phyloP scores from a whole-genome alignment of 2,329 filamentous ascomycete genomes.

The Pseudogymnoascus sp. region DNA sequence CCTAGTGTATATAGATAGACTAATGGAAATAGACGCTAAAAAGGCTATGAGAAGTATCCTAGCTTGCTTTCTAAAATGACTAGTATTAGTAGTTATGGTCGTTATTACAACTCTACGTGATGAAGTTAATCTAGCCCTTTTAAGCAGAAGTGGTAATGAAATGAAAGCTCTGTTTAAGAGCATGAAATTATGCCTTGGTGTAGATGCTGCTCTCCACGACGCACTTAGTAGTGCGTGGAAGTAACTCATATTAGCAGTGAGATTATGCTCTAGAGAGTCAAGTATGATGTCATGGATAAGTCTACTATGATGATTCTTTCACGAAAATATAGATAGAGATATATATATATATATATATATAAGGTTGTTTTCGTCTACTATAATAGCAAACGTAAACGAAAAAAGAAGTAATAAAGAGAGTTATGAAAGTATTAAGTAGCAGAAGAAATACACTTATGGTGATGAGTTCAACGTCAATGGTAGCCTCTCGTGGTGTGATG shows the following conservation, averaged over 20 bases:
- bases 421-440: not conserved
- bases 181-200: not conserved
- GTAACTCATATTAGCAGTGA: not conserved
- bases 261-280: no score
- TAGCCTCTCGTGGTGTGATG: not conserved
- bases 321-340: no score
- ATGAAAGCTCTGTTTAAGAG: not conserved
- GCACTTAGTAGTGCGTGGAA: not conserved
- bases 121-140: not conserved
- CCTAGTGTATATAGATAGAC: not conserved
- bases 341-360: no score
- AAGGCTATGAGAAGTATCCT: not conserved
- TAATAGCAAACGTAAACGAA: not conserved
- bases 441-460: not conserved
- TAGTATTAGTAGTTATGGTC: not conserved
- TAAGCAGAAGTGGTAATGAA: not conserved
- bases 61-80: not conserved
- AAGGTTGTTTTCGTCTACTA: not conserved
- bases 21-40: slow-evolving; percentile 15
- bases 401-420: not conserved
- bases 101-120: not conserved
- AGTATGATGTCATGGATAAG: not conserved
- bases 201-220: not conserved
- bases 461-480: not conserved
- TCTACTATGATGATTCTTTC: not conserved